Conservation (phyloP, 306 rosid genomes). For the Pyrus betulifolia region DNA sequence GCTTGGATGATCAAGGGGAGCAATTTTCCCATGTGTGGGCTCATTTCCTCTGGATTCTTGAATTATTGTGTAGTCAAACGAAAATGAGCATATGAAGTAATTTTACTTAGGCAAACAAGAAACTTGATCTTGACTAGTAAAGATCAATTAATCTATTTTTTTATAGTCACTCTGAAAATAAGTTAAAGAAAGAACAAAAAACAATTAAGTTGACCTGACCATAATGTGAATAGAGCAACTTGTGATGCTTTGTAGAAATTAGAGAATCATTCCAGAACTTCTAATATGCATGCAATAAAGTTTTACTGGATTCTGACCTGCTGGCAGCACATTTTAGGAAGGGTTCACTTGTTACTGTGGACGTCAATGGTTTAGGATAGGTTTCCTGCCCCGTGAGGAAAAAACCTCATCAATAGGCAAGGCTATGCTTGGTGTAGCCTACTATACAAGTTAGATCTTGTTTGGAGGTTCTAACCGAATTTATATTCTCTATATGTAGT, state of each 20-base stretch:
- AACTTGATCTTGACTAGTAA: not conserved
- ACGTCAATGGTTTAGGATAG: no score
- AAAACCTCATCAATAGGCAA: no score
- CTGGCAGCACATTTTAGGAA: not conserved
- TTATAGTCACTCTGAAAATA: not conserved
- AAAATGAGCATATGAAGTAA: not conserved
- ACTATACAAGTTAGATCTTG: not conserved
- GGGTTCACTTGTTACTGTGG: not conserved
- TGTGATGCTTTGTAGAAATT: not conserved
- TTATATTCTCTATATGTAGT: slow-evolving; percentile 35
- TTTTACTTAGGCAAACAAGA: not conserved
- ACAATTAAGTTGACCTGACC: not conserved
- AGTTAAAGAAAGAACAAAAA: not conserved
- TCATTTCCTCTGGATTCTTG: not conserved
- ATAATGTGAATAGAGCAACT: not conserved
- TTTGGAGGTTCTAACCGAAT: slow-evolving; percentile 10
- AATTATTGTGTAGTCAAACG: not conserved
- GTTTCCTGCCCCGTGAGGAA: no score
- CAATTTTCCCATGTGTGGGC: not conserved
- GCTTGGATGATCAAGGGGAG: not conserved
- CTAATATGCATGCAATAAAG: not conserved
- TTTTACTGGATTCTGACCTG: not conserved
- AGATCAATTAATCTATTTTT: not conserved
- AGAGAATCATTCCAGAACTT: not conserved
- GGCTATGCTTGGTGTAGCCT: no score